Evolutionary conservation across 176 grass and related monocot species (phyloP).

Genomic region (Oryza officinalis): DNA sequence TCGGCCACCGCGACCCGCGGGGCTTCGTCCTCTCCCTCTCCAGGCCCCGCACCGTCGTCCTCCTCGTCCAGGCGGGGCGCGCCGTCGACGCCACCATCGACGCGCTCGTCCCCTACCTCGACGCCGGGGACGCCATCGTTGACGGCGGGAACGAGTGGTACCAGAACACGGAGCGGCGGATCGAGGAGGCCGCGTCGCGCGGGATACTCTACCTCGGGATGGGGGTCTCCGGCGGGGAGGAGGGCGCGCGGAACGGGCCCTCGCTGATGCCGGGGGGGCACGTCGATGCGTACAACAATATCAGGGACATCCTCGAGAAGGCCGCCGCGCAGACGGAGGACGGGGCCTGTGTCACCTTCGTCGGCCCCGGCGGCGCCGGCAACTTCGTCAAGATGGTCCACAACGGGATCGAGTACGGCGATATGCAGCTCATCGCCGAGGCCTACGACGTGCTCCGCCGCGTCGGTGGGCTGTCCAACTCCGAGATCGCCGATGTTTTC

Average conservation of each 20-base stretch:
- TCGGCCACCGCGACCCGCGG: constrained; percentile 64
- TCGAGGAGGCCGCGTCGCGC: constrained; percentile 46
- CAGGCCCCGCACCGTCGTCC: constrained; percentile 67
- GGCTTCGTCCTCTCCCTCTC: constrained; percentile 78
- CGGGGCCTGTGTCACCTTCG: constrained; percentile 78
- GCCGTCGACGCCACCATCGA: constrained; percentile 81
- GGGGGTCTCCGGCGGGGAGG: constrained; percentile 84
- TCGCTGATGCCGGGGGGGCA: constrained; percentile 87
- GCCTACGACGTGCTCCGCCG: constrained; percentile 74
- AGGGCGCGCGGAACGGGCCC: constrained; percentile 75
- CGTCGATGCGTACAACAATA: constrained; percentile 70
- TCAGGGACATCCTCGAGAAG: constrained; percentile 64
- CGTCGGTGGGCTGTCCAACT: constrained; percentile 55
- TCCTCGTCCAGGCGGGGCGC: constrained; percentile 76
- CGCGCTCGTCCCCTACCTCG: constrained; percentile 66
- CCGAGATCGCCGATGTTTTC: constrained; percentile 67
- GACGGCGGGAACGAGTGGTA: constrained; percentile 96
- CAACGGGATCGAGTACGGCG: constrained; percentile 88
- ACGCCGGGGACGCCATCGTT: constrained; percentile 76
- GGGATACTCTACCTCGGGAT: constrained; percentile 90
- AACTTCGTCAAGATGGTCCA: constrained; percentile 99
- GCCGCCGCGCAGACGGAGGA: constrained; percentile 84
- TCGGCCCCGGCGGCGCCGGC: constrained; percentile 65
- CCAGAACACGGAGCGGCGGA: constrained; percentile 83
- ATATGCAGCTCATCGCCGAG: constrained; percentile 88